Conservation (phyloP, 129 eudicot genomes). For the Smallanthus sonchifolius region DNA sequence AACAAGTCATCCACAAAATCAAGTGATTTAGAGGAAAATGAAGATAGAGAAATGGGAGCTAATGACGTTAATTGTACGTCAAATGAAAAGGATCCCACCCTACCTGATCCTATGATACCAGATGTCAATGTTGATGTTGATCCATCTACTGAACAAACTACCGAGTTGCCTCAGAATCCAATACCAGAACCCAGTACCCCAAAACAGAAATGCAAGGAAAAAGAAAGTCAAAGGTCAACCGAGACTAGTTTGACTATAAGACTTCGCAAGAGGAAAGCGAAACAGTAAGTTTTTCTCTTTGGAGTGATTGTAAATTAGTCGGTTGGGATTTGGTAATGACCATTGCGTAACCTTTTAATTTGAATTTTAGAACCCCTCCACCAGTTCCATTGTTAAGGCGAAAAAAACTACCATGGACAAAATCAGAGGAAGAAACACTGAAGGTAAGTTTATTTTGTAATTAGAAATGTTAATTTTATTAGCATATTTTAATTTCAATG, state of each 20-base stretch:
- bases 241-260: slow-evolving; percentile 31
- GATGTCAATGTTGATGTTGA: background rate
- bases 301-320: background rate
- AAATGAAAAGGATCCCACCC: slow-evolving; percentile 17
- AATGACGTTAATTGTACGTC: slow-evolving; percentile 1
- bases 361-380: slow-evolving; percentile 45
- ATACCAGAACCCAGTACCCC: slow-evolving; percentile 19
- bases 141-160: slow-evolving; percentile 5
- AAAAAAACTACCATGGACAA: slow-evolving; percentile 57
- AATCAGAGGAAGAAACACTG: slow-evolving; percentile 59
- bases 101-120: slow-evolving; percentile 24
- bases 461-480: background rate
- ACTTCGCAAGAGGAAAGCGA: slow-evolving; percentile 37
- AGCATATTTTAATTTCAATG: background rate
- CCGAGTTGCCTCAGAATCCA: slow-evolving; percentile 19
- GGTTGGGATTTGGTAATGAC: background rate
- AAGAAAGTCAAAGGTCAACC: slow-evolving; percentile 29
- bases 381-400: slow-evolving; percentile 48
- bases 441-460: slow-evolving; percentile 43
- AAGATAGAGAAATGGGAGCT: slow-evolving; percentile 7
- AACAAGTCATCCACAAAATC: slow-evolving; percentile 15
- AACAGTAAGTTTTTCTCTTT: slow-evolving; percentile 37
- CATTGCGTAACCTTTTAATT: background rate
- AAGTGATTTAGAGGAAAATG: slow-evolving; percentile 13
- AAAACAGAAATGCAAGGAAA: slow-evolving; percentile 36